Evolutionary conservation across 139 green algal genomes (phyloP), one percentile per base, ranked within the genome.

Genomic region (Chlamydomonas applanata): DNA sequence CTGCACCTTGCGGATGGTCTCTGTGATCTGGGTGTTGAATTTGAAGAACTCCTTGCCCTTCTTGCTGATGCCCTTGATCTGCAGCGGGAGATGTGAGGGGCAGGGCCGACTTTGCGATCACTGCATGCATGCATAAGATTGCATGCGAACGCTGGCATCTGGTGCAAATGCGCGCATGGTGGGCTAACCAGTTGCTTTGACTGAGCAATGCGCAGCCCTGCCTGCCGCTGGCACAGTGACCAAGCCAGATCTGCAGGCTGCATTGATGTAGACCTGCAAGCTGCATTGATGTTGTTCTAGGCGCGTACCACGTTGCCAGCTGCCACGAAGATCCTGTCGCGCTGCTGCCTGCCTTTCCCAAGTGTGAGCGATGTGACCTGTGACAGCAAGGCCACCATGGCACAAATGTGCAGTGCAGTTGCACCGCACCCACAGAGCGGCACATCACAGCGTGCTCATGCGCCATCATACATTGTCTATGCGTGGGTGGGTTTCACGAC

Each of bases 1-100:
- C n/a, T n/a, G n/a, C 69, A 80, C 74, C 35, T 76, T 80, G 27
- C 74, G 61, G 73, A 85, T 85, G 33, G 70, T 82, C 70, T 83
- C 70, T 11, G 75, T 86, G 4, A 82, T 44, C 72, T 73, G 60
- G 17, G 82, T 91, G 73, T 80, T 87, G 77, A 94, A 94, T 17
- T 72, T 74, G 82, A 94, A 95, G 67, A 95, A 95, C 82, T 95
- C 86, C 68, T 91, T 88, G 60, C 85, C 85, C 69, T 87, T 90
- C 70, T 85, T 85, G 67, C 69, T 88, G 7, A 89, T 32, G 33
- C 87, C 83, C 53, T 86, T 69, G 76, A 97, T 80, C 85, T 96
- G 89, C n/a, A 77, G 16, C 4, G 62, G 17, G n/a, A n/a, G n/a
- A n/a, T n/a, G n/a, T 57, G 49, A 57, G 16, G 16, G 16, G 49